Evolutionary conservation across 495 filamentous ascomycete genomes (phyloP).

Genomic region (Platismatia glauca): DNA sequence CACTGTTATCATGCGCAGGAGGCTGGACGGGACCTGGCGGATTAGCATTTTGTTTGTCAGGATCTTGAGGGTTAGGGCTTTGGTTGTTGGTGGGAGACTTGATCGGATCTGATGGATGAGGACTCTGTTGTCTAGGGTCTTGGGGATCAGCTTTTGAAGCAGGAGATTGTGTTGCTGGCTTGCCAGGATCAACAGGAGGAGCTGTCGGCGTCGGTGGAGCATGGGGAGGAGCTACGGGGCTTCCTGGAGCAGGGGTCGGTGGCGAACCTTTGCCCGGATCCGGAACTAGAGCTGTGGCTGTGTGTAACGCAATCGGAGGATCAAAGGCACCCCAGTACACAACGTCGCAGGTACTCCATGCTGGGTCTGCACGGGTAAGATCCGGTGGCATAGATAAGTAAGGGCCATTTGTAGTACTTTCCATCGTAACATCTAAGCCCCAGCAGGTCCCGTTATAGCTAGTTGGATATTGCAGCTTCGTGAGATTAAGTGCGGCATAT

Average conservation of each 20-base stretch:
- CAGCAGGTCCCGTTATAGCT: not conserved
- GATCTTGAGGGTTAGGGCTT: not conserved
- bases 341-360: not conserved
- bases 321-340: not conserved
- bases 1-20: not conserved
- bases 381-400: not conserved
- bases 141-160: not conserved
- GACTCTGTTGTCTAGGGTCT: not conserved
- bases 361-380: not conserved
- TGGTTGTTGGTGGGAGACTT: not conserved
- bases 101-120: not conserved
- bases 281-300: not conserved
- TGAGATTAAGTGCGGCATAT: not conserved
- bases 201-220: not conserved
- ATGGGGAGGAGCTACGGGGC: not conserved
- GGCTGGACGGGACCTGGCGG: not conserved
- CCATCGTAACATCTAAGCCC: not conserved
- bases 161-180: not conserved
- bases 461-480: not conserved
- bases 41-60: not conserved
- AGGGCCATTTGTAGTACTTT: not conserved
- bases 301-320: not conserved
- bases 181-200: not conserved
- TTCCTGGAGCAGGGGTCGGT: not conserved
- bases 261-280: not conserved